These are phyloP conservation scores for Kalmusia sp. DNA, from an alignment of 2,329 filamentous ascomycete genomes.

Conservation along the genomic window DNA sequence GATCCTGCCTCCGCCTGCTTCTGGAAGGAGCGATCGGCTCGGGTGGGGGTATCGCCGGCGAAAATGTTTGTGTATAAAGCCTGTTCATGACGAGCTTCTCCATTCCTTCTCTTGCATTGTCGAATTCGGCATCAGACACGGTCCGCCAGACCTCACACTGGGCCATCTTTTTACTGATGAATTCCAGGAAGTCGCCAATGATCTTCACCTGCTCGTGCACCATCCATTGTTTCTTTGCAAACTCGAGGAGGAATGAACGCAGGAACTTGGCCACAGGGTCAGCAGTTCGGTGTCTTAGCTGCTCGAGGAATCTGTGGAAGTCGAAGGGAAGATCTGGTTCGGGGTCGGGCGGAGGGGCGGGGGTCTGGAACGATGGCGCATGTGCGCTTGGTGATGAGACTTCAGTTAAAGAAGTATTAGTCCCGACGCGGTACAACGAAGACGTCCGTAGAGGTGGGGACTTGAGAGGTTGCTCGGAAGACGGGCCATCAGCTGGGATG, in stretches of 20 bases:
- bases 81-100: conserved; percentile 99
- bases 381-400: conserved; percentile 42
- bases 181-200: conserved; percentile 92
- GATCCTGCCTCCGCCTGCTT: conserved; percentile 66
- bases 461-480: conserved; percentile 30
- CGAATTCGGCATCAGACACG: conserved; percentile 95
- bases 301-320: conserved; percentile 95
- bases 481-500: conserved; percentile 28
- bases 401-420: conserved; percentile 39
- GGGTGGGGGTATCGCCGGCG: conserved; percentile 85
- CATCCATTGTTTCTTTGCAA: conserved; percentile 98
- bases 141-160: conserved; percentile 96
- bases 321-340: conserved; percentile 92
- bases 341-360: conserved; percentile 60
- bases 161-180: conserved; percentile 98
- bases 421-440: conserved; percentile 40
- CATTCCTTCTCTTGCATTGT: conserved; percentile 98
- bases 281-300: conserved; percentile 94
- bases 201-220: conserved; percentile 99
- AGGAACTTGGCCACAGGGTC: conserved; percentile 96
- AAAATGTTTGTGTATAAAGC: conserved; percentile 94
- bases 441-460: conserved; percentile 45
- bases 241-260: conserved; percentile 92
- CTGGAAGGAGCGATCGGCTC: conserved; percentile 74
- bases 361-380: conserved; percentile 63